Evolutionary conservation across 495 filamentous ascomycete species (phyloP).

Genomic region (Sporormia fimetaria): DNA sequence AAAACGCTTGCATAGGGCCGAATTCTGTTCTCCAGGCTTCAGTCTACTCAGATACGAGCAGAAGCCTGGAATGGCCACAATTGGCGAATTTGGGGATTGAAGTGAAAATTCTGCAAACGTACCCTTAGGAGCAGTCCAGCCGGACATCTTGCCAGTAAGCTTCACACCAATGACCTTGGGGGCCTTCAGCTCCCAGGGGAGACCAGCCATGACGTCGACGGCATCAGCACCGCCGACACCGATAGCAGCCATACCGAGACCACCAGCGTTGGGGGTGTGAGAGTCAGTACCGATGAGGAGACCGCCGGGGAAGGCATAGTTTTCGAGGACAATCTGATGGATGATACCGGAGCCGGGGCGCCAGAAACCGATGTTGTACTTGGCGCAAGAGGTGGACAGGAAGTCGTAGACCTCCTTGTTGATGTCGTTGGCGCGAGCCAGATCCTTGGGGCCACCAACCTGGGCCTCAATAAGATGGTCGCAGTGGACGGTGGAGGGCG

Average conservation of each 20-base stretch:
- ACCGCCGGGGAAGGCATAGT: slow-evolving; percentile 97
- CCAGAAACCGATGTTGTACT: slow-evolving; percentile 99
- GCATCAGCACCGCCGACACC: slow-evolving; percentile 98
- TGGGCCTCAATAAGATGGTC: slow-evolving; percentile 99
- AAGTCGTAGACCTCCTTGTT: slow-evolving; percentile 99
- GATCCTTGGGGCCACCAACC: slow-evolving; percentile 86
- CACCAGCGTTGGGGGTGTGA: slow-evolving; percentile 96
- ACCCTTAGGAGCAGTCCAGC: slow-evolving; percentile 91
- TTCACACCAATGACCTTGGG: slow-evolving; percentile 95
- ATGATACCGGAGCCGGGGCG: slow-evolving; percentile 97
- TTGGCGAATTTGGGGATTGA: background rate
- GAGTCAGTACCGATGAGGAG: slow-evolving; percentile 98
- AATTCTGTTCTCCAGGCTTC: no score
- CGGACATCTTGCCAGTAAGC: slow-evolving; percentile 78
- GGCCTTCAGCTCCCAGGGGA: slow-evolving; percentile 97
- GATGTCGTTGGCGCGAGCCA: slow-evolving; percentile 78
- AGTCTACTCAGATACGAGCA: no score
- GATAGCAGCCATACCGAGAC: slow-evolving; percentile 90
- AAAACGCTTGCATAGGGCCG: no score
- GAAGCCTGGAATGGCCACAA: no score
- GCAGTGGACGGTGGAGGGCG: slow-evolving; percentile 94
- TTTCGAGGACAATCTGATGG: slow-evolving; percentile 96
- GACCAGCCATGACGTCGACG: slow-evolving; percentile 96
- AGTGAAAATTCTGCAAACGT: slow-evolving; percentile 19
- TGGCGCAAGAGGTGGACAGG: slow-evolving; percentile 84